Conservation (phyloP, 2,329 filamentous ascomycete species). For the Paecilomyces fulvus region DNA sequence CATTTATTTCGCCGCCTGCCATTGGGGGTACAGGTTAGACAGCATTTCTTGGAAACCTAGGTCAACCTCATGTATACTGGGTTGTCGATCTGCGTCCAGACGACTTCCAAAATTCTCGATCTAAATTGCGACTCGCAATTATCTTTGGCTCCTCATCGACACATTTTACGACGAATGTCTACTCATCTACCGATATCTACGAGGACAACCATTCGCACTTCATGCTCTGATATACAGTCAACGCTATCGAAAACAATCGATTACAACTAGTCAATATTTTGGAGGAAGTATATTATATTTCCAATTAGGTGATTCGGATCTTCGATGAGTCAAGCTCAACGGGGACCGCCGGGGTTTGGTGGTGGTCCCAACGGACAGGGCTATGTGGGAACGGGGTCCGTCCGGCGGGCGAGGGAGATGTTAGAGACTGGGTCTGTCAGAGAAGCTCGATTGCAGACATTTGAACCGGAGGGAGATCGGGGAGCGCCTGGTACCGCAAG, state of each 20-base stretch:
- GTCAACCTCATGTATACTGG: background rate
- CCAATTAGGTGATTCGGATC: background rate
- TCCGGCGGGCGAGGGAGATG: constrained; percentile 27
- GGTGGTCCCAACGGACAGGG: constrained; percentile 6
- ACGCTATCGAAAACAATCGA: background rate
- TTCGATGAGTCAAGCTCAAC: constrained; percentile 14
- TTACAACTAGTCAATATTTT: background rate
- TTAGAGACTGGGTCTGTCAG: constrained; percentile 23
- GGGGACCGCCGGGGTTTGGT: constrained; percentile 4
- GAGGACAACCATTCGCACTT: background rate
- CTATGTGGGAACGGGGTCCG: constrained; percentile 21
- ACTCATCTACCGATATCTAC: background rate
- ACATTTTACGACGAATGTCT: background rate
- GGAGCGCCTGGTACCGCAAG: background rate
- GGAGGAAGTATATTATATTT: background rate
- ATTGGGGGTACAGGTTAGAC: background rate
- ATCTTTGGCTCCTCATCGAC: background rate
- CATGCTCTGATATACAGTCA: background rate
- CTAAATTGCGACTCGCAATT: background rate
- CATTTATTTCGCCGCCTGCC: background rate
- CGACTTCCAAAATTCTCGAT: background rate
- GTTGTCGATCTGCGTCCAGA: background rate
- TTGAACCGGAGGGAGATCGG: background rate
- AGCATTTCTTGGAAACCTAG: background rate
- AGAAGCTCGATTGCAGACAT: constrained; percentile 1